A percentile compares a stretch with the other conserved stretches of the same genome.
Evolutionary conservation across 371 early-diverging fungal species (phyloP).

Genomic region (Mortierella sp.): DNA sequence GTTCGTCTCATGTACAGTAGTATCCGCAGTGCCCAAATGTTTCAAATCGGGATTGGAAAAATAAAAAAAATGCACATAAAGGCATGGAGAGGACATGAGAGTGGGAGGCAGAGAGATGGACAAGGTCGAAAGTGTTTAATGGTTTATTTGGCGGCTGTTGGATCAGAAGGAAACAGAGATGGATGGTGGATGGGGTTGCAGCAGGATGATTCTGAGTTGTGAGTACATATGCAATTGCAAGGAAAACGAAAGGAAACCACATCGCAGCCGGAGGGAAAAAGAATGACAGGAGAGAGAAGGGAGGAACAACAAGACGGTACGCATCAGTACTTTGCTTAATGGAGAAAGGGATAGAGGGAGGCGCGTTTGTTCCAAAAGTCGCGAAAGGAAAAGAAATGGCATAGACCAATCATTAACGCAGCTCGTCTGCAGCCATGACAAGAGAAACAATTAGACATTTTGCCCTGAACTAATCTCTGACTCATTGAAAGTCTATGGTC

Average conservation of each 20-base stretch:
- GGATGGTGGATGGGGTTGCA: not conserved
- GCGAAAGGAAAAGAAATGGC: not conserved
- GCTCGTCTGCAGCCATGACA: not conserved
- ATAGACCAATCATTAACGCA: too few relatives aligned
- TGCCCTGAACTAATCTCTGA: not conserved
- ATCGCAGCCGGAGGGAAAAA: not conserved
- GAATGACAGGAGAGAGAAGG: not conserved
- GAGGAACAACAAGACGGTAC: not conserved
- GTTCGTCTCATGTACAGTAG: slow-evolving; percentile 1
- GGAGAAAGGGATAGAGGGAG: not conserved
- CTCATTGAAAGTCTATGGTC: slow-evolving; percentile 10
- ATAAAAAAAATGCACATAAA: not conserved
- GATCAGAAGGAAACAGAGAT: not conserved
- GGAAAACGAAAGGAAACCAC: slow-evolving; percentile 2
- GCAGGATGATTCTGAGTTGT: too few relatives aligned
- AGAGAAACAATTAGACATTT: not conserved
- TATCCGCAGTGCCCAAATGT: not conserved
- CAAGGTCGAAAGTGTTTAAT: not conserved
- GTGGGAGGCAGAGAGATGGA: too few relatives aligned
- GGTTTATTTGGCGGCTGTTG: not conserved
- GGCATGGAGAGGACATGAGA: not conserved
- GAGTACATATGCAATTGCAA: not conserved
- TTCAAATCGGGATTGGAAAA: slow-evolving; percentile 9
- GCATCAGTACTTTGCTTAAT: not conserved
- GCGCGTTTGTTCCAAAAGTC: not conserved